Evolutionary conservation across 768 basidiomycete species (phyloP), one percentile per base, ranked within the genome.

Genomic region (Kwoniella sp.): DNA sequence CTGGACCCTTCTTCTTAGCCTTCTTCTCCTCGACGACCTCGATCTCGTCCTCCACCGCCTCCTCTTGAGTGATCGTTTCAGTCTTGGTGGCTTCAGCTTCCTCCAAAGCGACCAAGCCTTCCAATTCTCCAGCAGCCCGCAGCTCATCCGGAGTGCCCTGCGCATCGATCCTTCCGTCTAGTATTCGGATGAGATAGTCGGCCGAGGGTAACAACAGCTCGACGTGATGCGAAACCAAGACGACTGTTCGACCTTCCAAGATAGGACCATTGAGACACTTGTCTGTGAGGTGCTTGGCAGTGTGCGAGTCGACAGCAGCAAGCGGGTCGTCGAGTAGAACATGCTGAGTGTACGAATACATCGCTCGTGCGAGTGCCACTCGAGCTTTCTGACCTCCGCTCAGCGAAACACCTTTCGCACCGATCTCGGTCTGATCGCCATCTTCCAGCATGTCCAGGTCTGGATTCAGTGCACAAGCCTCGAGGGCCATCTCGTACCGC

Each of bases 131-230:
- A 36, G 76, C 78, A 0, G 78, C 77, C 0, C 80, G 80, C 5
- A 89, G 77, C 5, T 87, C 85, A 36, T 79, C 78, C 9, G 86
- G 76, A 0, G 80, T 80, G 5, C 88, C 88, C 65, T 87, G 82
- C 0, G 80, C 79, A 62, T 88, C 87, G 44, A 89, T 82, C 12
- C 87, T 82, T 2, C 88, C 88, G 65, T 89, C 87, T 1, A 87
- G 78, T 80, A 89, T 84, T 23, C 86, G 82, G 6, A 89, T 79
- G 2, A 89, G 74, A 62, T 88, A 88, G 60, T 83, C 65, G 0
- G 85, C 81, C 0, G 82, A 83, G 0, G 87, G 84, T 6, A 88
- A 80, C 15, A 89, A 83, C 1, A 91, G 80, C 43, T 89, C 86
- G 23, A 89, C 83, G 63, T 89, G 88, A 56, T 90, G 88, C 0